Evolutionary conservation across 2,329 filamentous ascomycete genomes (phyloP).

Genomic region (Venturia effusa): DNA sequence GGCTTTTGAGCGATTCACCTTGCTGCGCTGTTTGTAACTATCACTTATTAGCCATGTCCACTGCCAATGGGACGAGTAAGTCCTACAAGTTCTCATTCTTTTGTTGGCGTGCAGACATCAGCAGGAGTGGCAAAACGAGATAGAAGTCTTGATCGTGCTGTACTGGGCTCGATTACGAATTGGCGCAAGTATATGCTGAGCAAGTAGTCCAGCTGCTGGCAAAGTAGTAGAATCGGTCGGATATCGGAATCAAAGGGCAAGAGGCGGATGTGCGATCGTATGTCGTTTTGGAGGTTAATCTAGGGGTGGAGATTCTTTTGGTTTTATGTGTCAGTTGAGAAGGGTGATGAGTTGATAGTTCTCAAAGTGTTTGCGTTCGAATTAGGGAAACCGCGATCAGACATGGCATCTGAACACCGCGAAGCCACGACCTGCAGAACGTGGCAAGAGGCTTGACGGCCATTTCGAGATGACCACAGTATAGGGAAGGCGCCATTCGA

Average conservation of each 20-base stretch:
- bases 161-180: background rate
- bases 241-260: background rate
- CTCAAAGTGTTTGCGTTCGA: background rate
- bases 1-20: background rate
- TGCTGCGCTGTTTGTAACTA: conserved; percentile 2
- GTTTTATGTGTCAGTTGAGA: background rate
- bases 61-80: background rate
- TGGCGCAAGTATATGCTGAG: background rate
- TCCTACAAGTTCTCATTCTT: background rate
- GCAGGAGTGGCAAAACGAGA: background rate
- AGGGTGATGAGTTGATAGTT: background rate
- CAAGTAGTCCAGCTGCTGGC: background rate
- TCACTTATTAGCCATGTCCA: background rate
- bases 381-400: background rate
- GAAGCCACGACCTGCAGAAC: background rate
- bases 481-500: background rate
- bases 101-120: background rate
- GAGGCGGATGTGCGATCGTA: background rate
- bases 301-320: background rate
- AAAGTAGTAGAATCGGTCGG: background rate
- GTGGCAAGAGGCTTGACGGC: background rate
- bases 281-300: background rate
- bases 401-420: background rate
- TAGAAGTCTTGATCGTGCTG: background rate
- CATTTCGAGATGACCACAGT: background rate